Evolutionary conservation across 768 basidiomycete species (phyloP), one percentile per base, ranked within the genome.

Genomic region (Candolleomyces efflorescens): DNA sequence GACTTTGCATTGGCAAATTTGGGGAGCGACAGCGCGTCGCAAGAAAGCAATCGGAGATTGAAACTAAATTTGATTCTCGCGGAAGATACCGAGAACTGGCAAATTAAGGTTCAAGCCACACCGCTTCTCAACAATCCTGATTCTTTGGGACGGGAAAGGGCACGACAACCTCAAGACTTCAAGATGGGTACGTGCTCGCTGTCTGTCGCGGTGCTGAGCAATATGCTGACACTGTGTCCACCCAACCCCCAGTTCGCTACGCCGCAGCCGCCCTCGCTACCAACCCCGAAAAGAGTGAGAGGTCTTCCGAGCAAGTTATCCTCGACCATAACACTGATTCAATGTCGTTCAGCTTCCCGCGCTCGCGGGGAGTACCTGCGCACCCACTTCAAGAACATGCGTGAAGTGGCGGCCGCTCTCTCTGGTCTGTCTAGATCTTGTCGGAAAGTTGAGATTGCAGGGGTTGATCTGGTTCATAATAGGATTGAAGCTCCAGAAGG

Each of bases 351-450:
- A 96, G 93, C 91, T 73, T 87, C 95, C 69, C 89, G 85, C 70
- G 90, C 95, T 59, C 90, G 90, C 69, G 94, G 94, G 68, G 94
- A 96, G 80, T 94, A 98, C 83, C 86, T 97, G 70, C 92, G 95
- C 68, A 98, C 97, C 49, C 96, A 98, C 81, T 99, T 97, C 87
- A 99, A 99, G 89, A 99, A 98, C 85, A 98, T 97, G 93, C 88
- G 92, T 62, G 97, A 99, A 78, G 97, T 98, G 56, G 95, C 92
- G 53, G 96, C 96, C 63, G 94, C 91, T 64, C 80, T 98, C 63
- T 84, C 87, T 63, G 95, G 94, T 93, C 63, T 68, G 82, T 75
- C 43, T 13, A 13, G 54, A 7, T 43, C 36, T 44, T 18, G 18
- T 50, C 49, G 47, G 44, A 53, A 54, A 45, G 24, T 27, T 55